phyloP scores from a whole-genome alignment of 305 asterid species.

The Fraxinus ornus region DNA sequence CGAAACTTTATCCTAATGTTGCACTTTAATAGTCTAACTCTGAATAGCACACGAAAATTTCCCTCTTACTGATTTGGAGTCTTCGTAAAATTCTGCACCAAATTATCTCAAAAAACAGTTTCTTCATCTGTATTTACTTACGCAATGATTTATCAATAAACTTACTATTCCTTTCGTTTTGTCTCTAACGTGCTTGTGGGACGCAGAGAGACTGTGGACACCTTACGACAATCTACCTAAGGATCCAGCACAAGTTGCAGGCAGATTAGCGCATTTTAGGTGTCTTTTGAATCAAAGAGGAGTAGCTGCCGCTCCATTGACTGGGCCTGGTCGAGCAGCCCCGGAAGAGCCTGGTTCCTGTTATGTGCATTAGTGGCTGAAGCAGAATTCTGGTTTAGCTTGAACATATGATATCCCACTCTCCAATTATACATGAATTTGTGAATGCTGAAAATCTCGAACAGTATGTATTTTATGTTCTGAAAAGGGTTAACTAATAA shows the following conservation, averaged over 20 bases:
- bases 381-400: not conserved
- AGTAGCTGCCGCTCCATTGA: conserved; percentile 80
- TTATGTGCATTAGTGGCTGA: conserved; percentile 42
- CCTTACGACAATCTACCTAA: conserved; percentile 53
- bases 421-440: conserved; percentile 25
- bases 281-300: conserved; percentile 88
- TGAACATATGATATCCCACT: not conserved
- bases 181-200: not conserved
- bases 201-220: conserved; percentile 89
- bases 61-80: not conserved
- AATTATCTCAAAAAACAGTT: not conserved
- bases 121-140: not conserved
- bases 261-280: conserved; percentile 66
- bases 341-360: conserved; percentile 84
- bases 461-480: not conserved
- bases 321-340: conserved; percentile 58
- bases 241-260: conserved; percentile 47
- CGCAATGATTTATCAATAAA: not conserved
- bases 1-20: not conserved
- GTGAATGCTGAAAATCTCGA: conserved; percentile 9
- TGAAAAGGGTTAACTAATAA: not conserved
- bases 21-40: not conserved
- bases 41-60: not conserved
- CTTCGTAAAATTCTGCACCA: not conserved
- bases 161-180: not conserved